A percentile compares a stretch with the other conserved stretches of the same genome.
Conservation (phyloP, 495 filamentous ascomycete species). For the Aspergillus panamensis region DNA sequence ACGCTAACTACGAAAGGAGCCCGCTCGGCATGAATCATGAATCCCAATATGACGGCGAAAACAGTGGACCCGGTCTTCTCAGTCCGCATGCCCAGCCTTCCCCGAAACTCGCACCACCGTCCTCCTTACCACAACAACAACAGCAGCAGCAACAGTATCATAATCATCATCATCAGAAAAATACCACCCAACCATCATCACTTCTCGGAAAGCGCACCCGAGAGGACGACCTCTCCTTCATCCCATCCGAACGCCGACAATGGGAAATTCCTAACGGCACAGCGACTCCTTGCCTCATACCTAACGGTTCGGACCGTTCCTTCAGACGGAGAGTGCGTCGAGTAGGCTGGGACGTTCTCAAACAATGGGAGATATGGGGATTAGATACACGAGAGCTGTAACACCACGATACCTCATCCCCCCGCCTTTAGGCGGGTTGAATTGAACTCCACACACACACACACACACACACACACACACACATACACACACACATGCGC, state of each 20-base stretch:
- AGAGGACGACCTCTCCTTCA: slow-evolving; percentile 11
- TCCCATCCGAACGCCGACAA: slow-evolving; percentile 3
- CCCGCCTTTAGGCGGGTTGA: too few relatives aligned
- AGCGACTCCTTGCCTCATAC: background rate
- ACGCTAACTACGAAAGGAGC: slow-evolving; percentile 7
- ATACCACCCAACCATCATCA: slow-evolving; percentile 5
- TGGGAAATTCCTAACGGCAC: background rate
- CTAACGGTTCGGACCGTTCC: slow-evolving; percentile 2
- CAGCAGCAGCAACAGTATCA: background rate
- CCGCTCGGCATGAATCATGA: background rate
- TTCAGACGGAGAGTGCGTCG: slow-evolving; percentile 34
- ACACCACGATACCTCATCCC: slow-evolving; percentile 1
- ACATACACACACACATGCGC: too few relatives aligned
- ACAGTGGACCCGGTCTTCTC: background rate
- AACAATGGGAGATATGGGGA: slow-evolving; percentile 44
- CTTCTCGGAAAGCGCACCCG: slow-evolving; percentile 22
- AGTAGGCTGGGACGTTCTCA: slow-evolving; percentile 42
- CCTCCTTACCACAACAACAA: background rate
- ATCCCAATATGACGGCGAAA: background rate
- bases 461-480: too few relatives aligned
- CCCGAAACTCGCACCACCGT: background rate
- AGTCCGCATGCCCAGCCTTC: background rate
- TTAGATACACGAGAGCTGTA: slow-evolving; percentile 42
- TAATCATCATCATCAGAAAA: too few relatives aligned
- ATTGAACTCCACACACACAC: too few relatives aligned